These are phyloP conservation scores for Saccharomycopsis crataegensis DNA, from an alignment of 1,139 yeast genomes.

Conservation along the genomic window DNA sequence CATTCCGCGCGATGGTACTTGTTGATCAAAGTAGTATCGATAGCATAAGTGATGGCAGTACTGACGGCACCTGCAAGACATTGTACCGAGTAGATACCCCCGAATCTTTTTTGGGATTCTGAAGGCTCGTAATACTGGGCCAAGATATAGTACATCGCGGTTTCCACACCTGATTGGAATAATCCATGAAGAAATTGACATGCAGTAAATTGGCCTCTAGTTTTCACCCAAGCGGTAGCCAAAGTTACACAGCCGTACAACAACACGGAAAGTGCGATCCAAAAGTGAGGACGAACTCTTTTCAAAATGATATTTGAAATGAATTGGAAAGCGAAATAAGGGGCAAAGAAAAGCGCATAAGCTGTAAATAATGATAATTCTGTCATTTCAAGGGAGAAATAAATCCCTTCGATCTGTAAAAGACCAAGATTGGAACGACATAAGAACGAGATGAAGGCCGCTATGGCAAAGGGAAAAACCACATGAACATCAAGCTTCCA, in stretches of 20 bases:
- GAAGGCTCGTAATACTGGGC: conserved; percentile 40
- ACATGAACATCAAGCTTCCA: conserved; percentile 50
- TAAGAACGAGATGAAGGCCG: conserved; percentile 49
- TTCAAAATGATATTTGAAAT: conserved; percentile 58
- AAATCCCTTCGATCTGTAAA: conserved; percentile 59
- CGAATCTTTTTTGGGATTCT: conserved; percentile 47
- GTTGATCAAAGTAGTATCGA: conserved; percentile 26
- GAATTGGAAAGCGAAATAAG: conserved; percentile 60
- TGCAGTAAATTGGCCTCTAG: conserved; percentile 47
- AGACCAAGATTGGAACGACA: conserved; percentile 43
- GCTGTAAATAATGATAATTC: conserved; percentile 42
- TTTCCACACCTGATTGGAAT: conserved; percentile 48
- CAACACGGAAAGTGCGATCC: conserved; percentile 25
- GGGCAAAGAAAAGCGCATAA: conserved; percentile 64
- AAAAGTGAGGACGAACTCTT: conserved; percentile 50
- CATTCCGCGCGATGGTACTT: conserved; percentile 28
- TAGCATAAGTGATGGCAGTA: conserved; percentile 36
- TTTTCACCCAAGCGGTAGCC: conserved; percentile 57
- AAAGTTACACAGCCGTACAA: conserved; percentile 48
- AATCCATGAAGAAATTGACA: conserved; percentile 47
- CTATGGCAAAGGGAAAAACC: conserved; percentile 46
- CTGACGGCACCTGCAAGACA: conserved; percentile 33
- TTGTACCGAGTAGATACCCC: conserved; percentile 35
- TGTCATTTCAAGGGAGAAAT: conserved; percentile 41
- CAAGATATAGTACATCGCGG: conserved; percentile 56